These are phyloP conservation scores for Puya raimondii DNA, from an alignment of 176 grass and related monocot species.

Conservation along the genomic window DNA sequence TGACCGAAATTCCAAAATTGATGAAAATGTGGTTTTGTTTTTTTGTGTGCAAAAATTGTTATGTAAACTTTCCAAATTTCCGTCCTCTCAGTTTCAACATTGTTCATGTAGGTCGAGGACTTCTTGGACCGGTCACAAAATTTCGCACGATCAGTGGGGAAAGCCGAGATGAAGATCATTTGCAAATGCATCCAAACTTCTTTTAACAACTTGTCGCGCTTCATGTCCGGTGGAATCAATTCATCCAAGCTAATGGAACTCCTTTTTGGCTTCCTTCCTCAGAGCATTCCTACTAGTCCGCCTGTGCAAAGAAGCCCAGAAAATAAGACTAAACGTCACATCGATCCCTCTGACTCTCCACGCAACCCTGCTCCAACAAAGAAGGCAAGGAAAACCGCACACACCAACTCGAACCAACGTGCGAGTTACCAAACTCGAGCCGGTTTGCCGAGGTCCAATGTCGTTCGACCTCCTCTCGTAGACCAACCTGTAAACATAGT, in stretches of 20 bases:
- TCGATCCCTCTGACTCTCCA: neutral
- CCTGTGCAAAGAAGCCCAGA: neutral
- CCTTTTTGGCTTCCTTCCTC: slow-evolving; percentile 40
- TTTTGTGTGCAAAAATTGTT: too few relatives aligned
- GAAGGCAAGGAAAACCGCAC: slow-evolving; percentile 8
- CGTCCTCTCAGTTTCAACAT: slow-evolving; percentile 4
- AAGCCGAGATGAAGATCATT: slow-evolving; percentile 51
- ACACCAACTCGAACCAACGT: neutral
- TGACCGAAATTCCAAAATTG: too few relatives aligned
- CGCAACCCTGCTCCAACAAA: slow-evolving; percentile 1
- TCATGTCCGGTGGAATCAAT: slow-evolving; percentile 43
- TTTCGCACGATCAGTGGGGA: slow-evolving; percentile 62
- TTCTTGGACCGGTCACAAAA: slow-evolving; percentile 78
- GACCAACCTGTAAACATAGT: neutral
- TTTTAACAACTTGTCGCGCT: slow-evolving; percentile 32
- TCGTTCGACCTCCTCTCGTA: neutral
- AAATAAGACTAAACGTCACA: slow-evolving; percentile 10
- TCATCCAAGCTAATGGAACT: slow-evolving; percentile 28
- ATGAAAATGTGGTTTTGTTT: too few relatives aligned
- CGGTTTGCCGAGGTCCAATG: neutral
- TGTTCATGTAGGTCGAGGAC: slow-evolving; percentile 67
- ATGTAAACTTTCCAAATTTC: too few relatives aligned
- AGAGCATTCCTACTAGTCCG: slow-evolving; percentile 6
- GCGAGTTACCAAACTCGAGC: neutral
- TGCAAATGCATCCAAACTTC: slow-evolving; percentile 35